Evolutionary conservation across 306 rosid genomes (phyloP), one percentile per base, ranked within the genome.

Genomic region (Morella rubra): DNA sequence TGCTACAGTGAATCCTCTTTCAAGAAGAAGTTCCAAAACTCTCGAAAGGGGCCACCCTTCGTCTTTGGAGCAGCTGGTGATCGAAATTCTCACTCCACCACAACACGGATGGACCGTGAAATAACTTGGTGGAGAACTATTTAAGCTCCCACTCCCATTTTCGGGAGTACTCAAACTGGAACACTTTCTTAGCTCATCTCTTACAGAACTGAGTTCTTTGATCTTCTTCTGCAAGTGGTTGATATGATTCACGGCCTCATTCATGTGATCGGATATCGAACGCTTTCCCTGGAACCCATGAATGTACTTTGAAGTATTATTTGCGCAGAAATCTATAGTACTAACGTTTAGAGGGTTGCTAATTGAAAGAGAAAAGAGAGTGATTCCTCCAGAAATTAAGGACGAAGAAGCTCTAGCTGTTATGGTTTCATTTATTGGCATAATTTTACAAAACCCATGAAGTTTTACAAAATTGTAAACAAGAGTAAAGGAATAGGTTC

Each of bases 201-300:
- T 89, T 78, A 75, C 83, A 37, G 65, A 59, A 22, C 60, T 52
- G 59, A 87, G 82, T 20, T 72, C 89, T 70, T 82, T 56, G 75
- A 87, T 88, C 55, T 82, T 85, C 46, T 76, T 75, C 73, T 82
- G 80, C 64, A 80, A 22, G 52, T 89, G 81, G 16, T 87, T 87
- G 77, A 91, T 90, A 47, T 91, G 87, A 50, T 80, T 86, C 74
- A 79, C 89, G 46, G 97, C 92, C 86, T 80, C 92, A 7, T 81
- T 82, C 71, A 89, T 72, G 73, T 87, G 88, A 73, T 93, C 95
- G 1, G 90, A 82, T 72, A 78, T 71, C 18, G 96, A 86, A 73
- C 96, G 96, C 76, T 88, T 93, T 78, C 96, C 98, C 98, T 93
- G 84, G 67, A 74, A 82, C 10, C 22, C 69, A 77, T 70, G 45